Conservation (phyloP, 306 rosid species). For the Quercus mongolica region DNA sequence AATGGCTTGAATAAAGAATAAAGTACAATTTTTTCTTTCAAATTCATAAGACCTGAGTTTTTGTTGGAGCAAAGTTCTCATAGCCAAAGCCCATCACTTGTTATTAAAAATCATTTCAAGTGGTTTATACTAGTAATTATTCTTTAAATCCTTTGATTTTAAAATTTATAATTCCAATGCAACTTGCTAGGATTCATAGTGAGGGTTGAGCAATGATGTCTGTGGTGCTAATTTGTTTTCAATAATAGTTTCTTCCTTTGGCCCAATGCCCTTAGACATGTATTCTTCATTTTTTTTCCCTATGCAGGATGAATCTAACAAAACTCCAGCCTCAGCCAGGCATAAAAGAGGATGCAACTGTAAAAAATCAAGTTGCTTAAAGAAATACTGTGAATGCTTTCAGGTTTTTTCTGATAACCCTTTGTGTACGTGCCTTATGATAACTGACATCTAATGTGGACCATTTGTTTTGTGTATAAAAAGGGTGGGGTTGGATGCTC, state of each 20-base stretch:
- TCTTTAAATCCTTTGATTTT: no score
- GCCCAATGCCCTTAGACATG: not conserved
- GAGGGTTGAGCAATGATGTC: not conserved
- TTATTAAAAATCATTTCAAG: no score
- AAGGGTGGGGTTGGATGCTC: conserved; percentile 92
- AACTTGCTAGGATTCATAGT: not conserved
- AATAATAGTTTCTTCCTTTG: not conserved
- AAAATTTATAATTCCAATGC: no score
- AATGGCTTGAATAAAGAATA: no score
- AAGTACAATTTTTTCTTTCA: no score
- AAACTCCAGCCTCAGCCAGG: conserved; percentile 75
- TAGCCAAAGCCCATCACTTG: no score
- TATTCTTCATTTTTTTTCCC: conserved; percentile 11
- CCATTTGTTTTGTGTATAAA: conserved; percentile 16
- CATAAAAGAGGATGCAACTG: conserved; percentile 88
- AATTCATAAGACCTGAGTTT: no score
- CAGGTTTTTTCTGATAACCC: conserved; percentile 48
- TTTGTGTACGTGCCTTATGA: not conserved
- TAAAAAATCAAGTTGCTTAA: conserved; percentile 82
- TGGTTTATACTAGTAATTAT: no score
- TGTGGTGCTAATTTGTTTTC: not conserved
- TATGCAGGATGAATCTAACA: conserved; percentile 70
- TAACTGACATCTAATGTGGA: conserved; percentile 22
- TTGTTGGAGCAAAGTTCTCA: no score
- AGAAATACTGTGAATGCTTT: conserved; percentile 84